Percentiles rank a stretch among this genome's conserved stretches.
These are phyloP conservation scores for Mortierella sp. DNA, from an alignment of 371 early-diverging fungal species.

Conservation along the genomic window DNA sequence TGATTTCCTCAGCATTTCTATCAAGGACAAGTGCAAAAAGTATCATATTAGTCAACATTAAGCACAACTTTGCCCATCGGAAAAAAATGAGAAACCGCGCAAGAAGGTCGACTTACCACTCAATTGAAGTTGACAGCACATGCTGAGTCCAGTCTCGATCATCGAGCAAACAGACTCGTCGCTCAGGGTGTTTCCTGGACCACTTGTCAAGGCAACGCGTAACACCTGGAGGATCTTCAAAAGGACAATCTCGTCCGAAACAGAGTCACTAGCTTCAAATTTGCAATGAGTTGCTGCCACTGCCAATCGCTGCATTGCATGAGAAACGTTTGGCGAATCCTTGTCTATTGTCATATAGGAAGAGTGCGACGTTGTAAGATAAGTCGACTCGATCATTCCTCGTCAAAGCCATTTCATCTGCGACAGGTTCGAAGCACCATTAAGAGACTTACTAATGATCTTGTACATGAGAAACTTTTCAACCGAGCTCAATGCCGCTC, in stretches of 20 bases:
- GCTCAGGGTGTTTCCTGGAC: conserved; percentile 77
- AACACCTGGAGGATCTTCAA: conserved; percentile 90
- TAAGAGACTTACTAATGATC: conserved; percentile 77
- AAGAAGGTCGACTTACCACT: conserved; percentile 72
- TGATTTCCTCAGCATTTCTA: conserved; percentile 84
- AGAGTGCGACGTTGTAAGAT: no score
- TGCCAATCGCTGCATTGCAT: conserved; percentile 81
- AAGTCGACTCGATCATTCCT: background rate
- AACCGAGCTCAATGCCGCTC: conserved; percentile 89
- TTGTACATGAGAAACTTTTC: conserved; percentile 91
- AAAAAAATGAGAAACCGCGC: background rate
- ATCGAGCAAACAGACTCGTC: conserved; percentile 97
- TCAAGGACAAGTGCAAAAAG: background rate
- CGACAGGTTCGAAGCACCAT: background rate
- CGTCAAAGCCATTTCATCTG: no score
- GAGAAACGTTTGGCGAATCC: conserved; percentile 74
- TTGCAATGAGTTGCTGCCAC: conserved; percentile 93
- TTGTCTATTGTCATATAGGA: conserved; percentile 63
- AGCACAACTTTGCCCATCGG: background rate
- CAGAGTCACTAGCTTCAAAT: conserved; percentile 95
- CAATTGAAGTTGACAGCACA: conserved; percentile 94
- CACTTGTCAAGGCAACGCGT: conserved; percentile 76
- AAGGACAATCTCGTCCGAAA: conserved; percentile 94
- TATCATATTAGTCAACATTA: background rate
- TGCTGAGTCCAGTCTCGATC: conserved; percentile 96